phyloP scores from a whole-genome alignment of 768 basidiomycete species.

The Kwoniella mangroviensis region DNA sequence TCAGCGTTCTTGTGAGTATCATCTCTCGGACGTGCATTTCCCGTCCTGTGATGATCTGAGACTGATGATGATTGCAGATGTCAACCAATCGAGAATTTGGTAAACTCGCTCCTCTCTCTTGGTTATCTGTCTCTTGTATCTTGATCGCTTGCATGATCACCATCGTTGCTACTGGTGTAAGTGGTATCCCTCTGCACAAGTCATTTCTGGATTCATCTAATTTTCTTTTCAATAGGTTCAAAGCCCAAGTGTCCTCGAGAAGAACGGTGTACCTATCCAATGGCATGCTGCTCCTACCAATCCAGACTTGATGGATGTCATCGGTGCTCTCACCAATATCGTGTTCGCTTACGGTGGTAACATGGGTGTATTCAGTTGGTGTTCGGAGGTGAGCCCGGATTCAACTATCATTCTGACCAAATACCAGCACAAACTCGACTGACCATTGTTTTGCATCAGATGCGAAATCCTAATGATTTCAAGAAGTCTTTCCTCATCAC shows the following conservation, averaged over 20 bases:
- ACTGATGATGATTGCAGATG: constrained; percentile 18
- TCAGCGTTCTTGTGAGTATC: constrained; percentile 32
- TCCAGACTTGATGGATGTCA: constrained; percentile 34
- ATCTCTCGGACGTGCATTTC: not conserved
- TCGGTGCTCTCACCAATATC: constrained; percentile 45
- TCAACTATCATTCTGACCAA: not conserved
- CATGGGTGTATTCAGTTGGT: constrained; percentile 43
- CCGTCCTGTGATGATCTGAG: not conserved
- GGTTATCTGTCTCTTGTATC: constrained; percentile 38
- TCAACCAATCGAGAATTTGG: constrained; percentile 40
- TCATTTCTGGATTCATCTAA: too few species aligned
- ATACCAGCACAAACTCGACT: not conserved
- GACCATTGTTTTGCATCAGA: constrained; percentile 12
- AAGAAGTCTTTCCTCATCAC: constrained; percentile 42
- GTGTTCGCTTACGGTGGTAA: constrained; percentile 42
- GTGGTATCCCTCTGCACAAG: not conserved
- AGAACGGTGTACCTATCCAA: constrained; percentile 34
- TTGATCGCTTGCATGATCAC: constrained; percentile 38
- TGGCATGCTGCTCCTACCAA: constrained; percentile 34
- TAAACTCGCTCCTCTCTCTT: constrained; percentile 27
- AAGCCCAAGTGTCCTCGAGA: constrained; percentile 21
- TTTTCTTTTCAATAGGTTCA: constrained; percentile 17
- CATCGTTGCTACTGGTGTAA: constrained; percentile 37
- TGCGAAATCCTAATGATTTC: constrained; percentile 42
- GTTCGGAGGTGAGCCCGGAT: constrained; percentile 29